phyloP scores from a whole-genome alignment of 192 early-diverging fungal genomes.

The Podila epicladia region DNA sequence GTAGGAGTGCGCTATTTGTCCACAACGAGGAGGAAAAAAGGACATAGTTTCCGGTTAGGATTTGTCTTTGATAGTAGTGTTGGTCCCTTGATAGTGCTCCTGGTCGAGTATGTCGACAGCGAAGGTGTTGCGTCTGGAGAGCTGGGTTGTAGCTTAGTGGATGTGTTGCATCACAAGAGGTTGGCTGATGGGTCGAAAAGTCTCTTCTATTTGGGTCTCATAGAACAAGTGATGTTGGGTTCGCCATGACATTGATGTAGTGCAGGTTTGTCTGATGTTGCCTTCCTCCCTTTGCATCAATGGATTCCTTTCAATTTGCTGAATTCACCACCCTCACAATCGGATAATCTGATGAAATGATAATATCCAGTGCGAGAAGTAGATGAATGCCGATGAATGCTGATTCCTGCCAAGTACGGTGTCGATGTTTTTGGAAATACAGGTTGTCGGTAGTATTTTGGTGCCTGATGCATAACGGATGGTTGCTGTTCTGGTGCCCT shows the following conservation, averaged over 20 bases:
- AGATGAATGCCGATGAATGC: not conserved
- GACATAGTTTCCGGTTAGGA: slow-evolving; percentile 8
- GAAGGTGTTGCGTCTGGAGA: too few species aligned
- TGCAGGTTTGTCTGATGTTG: too few species aligned
- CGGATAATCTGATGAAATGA: too few species aligned
- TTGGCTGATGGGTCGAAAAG: too few species aligned
- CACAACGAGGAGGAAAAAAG: not conserved
- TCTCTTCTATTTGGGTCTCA: not conserved
- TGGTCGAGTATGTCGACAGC: too few species aligned
- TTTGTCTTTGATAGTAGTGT: not conserved
- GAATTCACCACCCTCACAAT: too few species aligned
- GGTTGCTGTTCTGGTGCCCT: not conserved
- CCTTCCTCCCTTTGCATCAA: too few species aligned
- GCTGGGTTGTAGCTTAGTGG: too few species aligned
- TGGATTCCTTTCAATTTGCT: too few species aligned
- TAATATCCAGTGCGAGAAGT: too few species aligned
- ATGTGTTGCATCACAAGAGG: too few species aligned
- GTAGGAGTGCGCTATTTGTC: slow-evolving; percentile 55
- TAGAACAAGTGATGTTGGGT: not conserved
- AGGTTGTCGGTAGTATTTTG: not conserved
- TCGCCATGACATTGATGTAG: not conserved
- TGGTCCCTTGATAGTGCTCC: not conserved
- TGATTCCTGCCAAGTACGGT: not conserved
- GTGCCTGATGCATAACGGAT: not conserved
- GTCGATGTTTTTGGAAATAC: not conserved